Conservation (phyloP, 129 eudicot genomes). For the Kitagawia praeruptora region DNA sequence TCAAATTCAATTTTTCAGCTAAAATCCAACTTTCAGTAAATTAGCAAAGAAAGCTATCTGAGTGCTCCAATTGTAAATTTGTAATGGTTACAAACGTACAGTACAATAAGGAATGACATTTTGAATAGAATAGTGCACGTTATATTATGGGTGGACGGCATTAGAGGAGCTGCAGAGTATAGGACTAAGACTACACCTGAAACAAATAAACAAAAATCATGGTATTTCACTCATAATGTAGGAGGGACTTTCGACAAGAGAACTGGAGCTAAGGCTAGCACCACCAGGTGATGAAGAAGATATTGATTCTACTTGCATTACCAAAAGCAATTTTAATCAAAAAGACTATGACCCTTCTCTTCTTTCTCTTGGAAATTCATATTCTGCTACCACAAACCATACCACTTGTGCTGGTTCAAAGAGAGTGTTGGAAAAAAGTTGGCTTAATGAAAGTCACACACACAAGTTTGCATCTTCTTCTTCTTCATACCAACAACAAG, state of each 20-base stretch:
- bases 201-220: slow-evolving; percentile 15
- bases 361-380: slow-evolving; percentile 26
- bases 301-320: slow-evolving; percentile 24
- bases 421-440: slow-evolving; percentile 12
- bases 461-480: slow-evolving; percentile 2
- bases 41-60: too few relatives aligned
- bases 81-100: too few relatives aligned
- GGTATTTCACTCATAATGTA: slow-evolving; percentile 16
- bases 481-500: background rate
- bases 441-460: background rate
- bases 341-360: slow-evolving; percentile 10
- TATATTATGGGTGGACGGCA: background rate
- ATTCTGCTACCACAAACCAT: slow-evolving; percentile 2
- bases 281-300: slow-evolving; percentile 68
- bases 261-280: slow-evolving; percentile 82
- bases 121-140: background rate
- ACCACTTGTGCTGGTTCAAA: slow-evolving; percentile 4
- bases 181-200: background rate
- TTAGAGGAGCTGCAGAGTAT: background rate
- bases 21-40: too few relatives aligned
- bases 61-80: too few relatives aligned
- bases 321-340: slow-evolving; percentile 5
- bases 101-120: too few relatives aligned
- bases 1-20: too few relatives aligned
- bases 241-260: slow-evolving; percentile 26